Conservation (phyloP, 2,329 filamentous ascomycete genomes). For the Neofusicoccum laricinum region DNA sequence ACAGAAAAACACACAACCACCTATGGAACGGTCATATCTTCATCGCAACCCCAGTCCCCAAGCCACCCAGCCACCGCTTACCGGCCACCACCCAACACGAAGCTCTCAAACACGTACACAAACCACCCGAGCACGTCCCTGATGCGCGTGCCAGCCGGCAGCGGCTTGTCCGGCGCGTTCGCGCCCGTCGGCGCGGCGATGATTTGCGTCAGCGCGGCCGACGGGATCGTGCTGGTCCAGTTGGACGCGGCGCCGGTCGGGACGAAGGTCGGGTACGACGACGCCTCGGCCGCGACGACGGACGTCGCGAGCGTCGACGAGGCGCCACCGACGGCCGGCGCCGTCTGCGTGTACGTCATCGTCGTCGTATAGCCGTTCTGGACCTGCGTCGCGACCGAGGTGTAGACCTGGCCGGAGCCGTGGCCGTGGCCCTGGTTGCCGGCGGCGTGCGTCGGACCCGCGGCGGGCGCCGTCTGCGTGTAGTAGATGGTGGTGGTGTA, state of each 20-base stretch:
- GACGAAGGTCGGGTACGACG: background rate
- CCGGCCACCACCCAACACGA: background rate
- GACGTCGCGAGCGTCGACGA: background rate
- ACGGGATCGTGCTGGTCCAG: slow-evolving; percentile 11
- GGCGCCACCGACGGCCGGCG: background rate
- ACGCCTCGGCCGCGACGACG: background rate
- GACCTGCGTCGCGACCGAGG: background rate
- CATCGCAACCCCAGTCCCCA: background rate
- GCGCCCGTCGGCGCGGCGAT: background rate
- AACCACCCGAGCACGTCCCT: slow-evolving; percentile 7
- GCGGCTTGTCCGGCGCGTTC: background rate
- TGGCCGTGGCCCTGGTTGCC: background rate
- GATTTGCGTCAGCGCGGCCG: background rate
- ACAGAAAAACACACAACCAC: background rate
- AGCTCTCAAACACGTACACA: background rate
- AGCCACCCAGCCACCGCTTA: background rate
- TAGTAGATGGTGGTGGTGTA: background rate
- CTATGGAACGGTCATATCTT: no score
- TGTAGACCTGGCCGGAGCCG: background rate
- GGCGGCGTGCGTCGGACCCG: background rate
- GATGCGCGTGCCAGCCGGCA: background rate
- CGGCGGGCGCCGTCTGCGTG: background rate
- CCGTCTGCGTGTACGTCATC: background rate
- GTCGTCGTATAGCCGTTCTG: background rate
- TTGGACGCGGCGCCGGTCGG: background rate